phyloP scores from a whole-genome alignment of 2,329 filamentous ascomycete species.

The Phialophora chinensis region DNA sequence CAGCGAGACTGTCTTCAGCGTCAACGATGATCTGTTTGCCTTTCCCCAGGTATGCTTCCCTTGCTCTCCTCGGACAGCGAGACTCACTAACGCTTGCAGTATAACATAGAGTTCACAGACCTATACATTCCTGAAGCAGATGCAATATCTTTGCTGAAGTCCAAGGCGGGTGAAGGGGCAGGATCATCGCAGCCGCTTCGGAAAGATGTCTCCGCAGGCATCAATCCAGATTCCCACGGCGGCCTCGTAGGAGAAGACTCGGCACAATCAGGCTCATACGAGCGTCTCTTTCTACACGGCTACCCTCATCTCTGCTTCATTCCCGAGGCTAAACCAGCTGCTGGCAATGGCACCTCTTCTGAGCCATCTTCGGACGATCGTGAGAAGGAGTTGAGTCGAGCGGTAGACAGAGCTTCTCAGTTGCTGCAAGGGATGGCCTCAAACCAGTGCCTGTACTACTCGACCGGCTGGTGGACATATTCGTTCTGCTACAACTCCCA shows the following conservation, averaged over 20 bases:
- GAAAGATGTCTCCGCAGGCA: constrained; percentile 25
- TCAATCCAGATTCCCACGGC: constrained; percentile 39
- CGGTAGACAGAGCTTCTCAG: constrained; percentile 78
- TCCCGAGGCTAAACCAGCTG: constrained; percentile 68
- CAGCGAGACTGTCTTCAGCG: constrained; percentile 72
- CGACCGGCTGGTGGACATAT: constrained; percentile 95
- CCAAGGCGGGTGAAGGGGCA: constrained; percentile 13
- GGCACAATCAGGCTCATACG: constrained; percentile 44
- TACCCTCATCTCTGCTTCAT: constrained; percentile 84
- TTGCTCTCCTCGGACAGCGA: constrained; percentile 1
- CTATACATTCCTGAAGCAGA: constrained; percentile 54
- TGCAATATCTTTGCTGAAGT: constrained; percentile 25
- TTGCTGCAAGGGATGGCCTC: constrained; percentile 78
- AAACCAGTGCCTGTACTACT: constrained; percentile 75
- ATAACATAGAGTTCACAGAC: constrained; percentile 77
- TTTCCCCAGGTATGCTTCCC: constrained; percentile 74
- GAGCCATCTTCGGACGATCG: constrained; percentile 70
- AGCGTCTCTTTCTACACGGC: constrained; percentile 73
- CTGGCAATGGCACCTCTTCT: constrained; percentile 69
- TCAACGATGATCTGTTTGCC: constrained; percentile 85
- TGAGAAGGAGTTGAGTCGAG: constrained; percentile 77
- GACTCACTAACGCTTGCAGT: constrained; percentile 60
- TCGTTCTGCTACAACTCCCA: constrained; percentile 89
- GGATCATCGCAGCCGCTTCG: background rate
- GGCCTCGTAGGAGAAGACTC: constrained; percentile 26